Evolutionary conservation across 768 basidiomycete species (phyloP).

Genomic region (Jaapia argillacea): DNA sequence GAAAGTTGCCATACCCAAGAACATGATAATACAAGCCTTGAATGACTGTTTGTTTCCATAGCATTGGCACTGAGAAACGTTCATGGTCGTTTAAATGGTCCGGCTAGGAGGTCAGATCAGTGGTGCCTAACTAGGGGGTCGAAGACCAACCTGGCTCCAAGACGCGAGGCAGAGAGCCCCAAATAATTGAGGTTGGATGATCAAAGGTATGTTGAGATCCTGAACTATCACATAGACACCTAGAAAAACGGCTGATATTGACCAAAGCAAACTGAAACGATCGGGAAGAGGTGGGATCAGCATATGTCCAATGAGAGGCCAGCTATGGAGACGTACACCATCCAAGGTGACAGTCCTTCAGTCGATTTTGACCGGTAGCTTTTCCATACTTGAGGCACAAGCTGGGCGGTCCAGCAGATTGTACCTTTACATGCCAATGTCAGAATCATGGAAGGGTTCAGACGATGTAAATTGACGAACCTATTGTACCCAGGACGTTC

Average conservation of each 20-base stretch:
- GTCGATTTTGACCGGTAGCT: slow-evolving; percentile 59
- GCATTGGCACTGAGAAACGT: slow-evolving; percentile 46
- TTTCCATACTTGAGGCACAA: slow-evolving; percentile 62
- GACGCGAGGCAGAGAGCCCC: slow-evolving; percentile 47
- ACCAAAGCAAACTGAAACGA: slow-evolving; percentile 46
- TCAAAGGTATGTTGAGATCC: slow-evolving; percentile 61
- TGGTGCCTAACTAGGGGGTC: background rate
- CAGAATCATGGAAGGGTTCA: background rate
- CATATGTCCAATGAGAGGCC: background rate
- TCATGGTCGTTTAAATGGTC: too few relatives aligned
- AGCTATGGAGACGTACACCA: slow-evolving; percentile 35
- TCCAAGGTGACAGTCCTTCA: slow-evolving; percentile 53
- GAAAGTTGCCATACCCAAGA: slow-evolving; percentile 28
- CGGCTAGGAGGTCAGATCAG: background rate
- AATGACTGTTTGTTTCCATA: slow-evolving; percentile 40
- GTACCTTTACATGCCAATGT: slow-evolving; percentile 30
- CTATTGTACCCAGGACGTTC: slow-evolving; percentile 62
- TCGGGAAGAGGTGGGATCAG: background rate
- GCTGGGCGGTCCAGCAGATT: slow-evolving; percentile 44
- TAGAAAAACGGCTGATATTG: slow-evolving; percentile 43
- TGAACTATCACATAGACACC: slow-evolving; percentile 63
- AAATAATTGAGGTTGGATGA: slow-evolving; percentile 59
- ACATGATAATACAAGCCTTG: slow-evolving; percentile 22
- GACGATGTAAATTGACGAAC: slow-evolving; percentile 20
- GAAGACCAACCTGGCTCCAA: slow-evolving; percentile 50